Base-by-base conservation (phyloP, 306 rosid genomes). In the Vigna trinervia region DNA sequence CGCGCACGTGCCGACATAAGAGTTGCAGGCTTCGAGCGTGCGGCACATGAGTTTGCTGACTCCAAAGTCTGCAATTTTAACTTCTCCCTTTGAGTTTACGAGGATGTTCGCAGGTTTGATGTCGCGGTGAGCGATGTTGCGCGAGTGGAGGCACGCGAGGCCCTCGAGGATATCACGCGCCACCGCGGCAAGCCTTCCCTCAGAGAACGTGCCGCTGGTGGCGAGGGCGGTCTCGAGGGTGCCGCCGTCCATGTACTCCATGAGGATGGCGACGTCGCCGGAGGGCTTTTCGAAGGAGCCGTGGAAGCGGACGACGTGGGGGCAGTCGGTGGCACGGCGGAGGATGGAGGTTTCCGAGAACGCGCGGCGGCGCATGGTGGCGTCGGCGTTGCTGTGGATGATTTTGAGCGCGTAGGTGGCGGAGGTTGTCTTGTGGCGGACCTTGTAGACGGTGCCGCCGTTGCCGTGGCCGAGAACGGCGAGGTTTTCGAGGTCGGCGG, bases 371-470 rank as follows among this genome's bases (percentile, higher is more conserved):
- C 92, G 95, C 78, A 59, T 75, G 58, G 76, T 53, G 34, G 92
- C 48, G 59, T 94, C 98, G 38, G 88, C 75, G 73, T 84, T 88
- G 22, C 72, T 46, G 32, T 90, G 86, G 64, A 90, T 79, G 51
- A 90, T 81, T 36, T 94, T 94, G 11, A 92, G 86, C 0, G 98
- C 98, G 79, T 90, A 94, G 12, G 50, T 28, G 0, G 71, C 2
- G 17, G 80, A 73, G 57, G 93, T 94, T 4, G 83, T 69, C 74
- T 86, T 88, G 84, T 92, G 92, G 51, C 93, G 86, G 84, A 94
- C 98, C 20, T 92, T 86, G 91, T 92, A 94, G 77, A 94, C 98
- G 4, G 97, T 94, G 47, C 98, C 98, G 4, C 97, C 90, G 84
- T 87, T 90, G 0, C 98, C 98, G 51, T 88, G 91, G 20, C 98